phyloP scores from a whole-genome alignment of 805 yeast species.

The Ogataea dorogensis region DNA sequence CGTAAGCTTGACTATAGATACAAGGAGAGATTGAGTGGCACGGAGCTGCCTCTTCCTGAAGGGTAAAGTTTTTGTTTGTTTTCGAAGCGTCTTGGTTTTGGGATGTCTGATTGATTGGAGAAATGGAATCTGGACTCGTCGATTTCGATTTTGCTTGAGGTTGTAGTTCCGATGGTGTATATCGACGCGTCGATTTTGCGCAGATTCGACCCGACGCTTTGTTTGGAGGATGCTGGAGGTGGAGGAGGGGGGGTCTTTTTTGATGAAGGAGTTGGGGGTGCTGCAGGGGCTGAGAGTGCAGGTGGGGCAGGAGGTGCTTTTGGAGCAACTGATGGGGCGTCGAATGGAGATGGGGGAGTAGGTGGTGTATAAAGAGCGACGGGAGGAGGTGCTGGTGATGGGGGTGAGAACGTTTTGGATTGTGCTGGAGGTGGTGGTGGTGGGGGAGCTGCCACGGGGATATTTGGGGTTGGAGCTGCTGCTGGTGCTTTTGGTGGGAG shows the following conservation, averaged over 20 bases:
- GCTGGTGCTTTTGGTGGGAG: too few relatives aligned
- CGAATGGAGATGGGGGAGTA: conserved; percentile 8
- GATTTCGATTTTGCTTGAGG: conserved; percentile 42
- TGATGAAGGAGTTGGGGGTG: conserved; percentile 11
- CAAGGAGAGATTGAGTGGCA: conserved; percentile 66
- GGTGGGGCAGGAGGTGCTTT: conserved; percentile 22
- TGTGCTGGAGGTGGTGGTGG: conserved; percentile 20
- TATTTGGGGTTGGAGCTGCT: conserved; percentile 2
- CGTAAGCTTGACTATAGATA: conserved; percentile 8
- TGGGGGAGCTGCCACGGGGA: background rate
- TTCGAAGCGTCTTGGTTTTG: conserved; percentile 81
- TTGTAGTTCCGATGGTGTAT: conserved; percentile 53
- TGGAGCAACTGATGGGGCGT: conserved; percentile 7
- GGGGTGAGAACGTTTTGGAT: conserved; percentile 21
- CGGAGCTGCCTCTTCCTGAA: conserved; percentile 91
- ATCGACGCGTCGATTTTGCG: conserved; percentile 64
- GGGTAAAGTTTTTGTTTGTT: conserved; percentile 81
- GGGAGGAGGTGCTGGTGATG: conserved; percentile 24
- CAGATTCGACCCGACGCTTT: conserved; percentile 50
- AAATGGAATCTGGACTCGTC: conserved; percentile 77
- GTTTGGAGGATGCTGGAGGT: conserved; percentile 40
- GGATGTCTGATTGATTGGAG: conserved; percentile 64
- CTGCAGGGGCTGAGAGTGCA: conserved; percentile 11
- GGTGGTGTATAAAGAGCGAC: conserved; percentile 2
- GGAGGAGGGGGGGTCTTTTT: conserved; percentile 33